Percentiles rank a stretch among this genome's conserved stretches.
These are phyloP conservation scores for Carallia brachiata DNA, from an alignment of 345 rosid genomes.

Conservation along the genomic window DNA sequence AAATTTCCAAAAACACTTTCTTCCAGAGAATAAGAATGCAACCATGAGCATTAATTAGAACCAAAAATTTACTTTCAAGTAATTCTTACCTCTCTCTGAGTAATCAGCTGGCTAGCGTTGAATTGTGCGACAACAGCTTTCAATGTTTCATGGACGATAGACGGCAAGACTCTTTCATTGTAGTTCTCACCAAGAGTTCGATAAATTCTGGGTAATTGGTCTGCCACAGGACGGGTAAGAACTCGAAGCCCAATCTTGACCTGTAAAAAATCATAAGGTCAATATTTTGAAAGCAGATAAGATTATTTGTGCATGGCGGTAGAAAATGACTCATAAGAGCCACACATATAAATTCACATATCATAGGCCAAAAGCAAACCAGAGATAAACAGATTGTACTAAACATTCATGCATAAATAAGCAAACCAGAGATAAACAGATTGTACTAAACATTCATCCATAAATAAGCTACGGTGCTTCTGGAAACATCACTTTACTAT, in stretches of 20 bases:
- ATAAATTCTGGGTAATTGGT: conserved; percentile 69
- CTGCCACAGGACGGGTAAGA: conserved; percentile 80
- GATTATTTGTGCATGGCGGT: not conserved
- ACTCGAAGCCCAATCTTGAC: conserved; percentile 95
- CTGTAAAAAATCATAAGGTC: conserved; percentile 34
- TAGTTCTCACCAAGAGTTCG: conserved; percentile 81
- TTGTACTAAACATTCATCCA: too few relatives aligned
- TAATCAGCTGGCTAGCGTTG: conserved; percentile 94
- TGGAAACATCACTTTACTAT: too few relatives aligned
- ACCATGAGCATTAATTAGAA: not conserved
- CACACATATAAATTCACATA: too few relatives aligned
- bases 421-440: too few relatives aligned
- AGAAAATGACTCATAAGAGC: not conserved
- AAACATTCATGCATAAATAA: too few relatives aligned
- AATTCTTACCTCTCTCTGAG: conserved; percentile 77
- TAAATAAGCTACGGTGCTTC: too few relatives aligned
- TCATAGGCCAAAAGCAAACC: too few relatives aligned
- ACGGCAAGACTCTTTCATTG: conserved; percentile 82
- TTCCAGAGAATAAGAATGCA: not conserved
- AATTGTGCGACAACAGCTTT: conserved; percentile 96
- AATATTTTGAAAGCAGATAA: not conserved
- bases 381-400: too few relatives aligned
- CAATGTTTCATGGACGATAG: conserved; percentile 87
- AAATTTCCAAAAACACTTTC: not conserved
- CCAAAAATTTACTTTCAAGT: not conserved